Evolutionary conservation across 805 yeast species (phyloP), one percentile per base, ranked within the genome.

Genomic region (Teunomyces cretensis): DNA sequence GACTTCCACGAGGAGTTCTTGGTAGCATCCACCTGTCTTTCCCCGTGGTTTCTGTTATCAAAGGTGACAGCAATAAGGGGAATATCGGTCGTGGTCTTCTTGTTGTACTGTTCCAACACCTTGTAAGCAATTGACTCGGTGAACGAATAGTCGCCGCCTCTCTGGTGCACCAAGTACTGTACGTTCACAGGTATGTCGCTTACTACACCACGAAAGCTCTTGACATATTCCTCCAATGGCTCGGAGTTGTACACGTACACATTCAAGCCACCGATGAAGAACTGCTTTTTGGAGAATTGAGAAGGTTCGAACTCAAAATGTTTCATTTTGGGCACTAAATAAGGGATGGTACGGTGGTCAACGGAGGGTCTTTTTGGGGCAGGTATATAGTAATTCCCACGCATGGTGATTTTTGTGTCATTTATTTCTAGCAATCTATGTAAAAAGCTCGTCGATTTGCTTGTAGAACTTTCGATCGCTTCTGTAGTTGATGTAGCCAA

Each of bases 21-120:
- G 12, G 27, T 26, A 3, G 48, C 54, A 36, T 70, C 67, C 4
- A 76, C 58, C 8, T 53, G 42, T 30, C 86, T 63, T 16, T 62
- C 62, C 2, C 87, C 86, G 53, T 81, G 86, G 57, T 81, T 81
- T 28, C 83, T 68, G 47, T 64, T 55, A 53, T 81, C 86, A 49
- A 76, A 77, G 0, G 79, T 66, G 9, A 78, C 77, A 37, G 75
- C 74, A 30, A 81, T 66, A 43, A 76, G 51, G 11, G 75, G 75
- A 1, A 52, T 54, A 6, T 49, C 44, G 7, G 37, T 16, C 14
- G 22, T 44, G 38, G 5, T 37, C 42, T 55, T 55, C 24, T 50
- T 42, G 35, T 60, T 47, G 49, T 57, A 61, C 41, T 63, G 60
- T 8, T 63, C 47, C 15, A 72, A 54, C 7, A 71, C 53, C n/a